These are phyloP conservation scores for Fusarium sp. DNA, from an alignment of 2,329 filamentous ascomycete genomes.

Conservation along the genomic window DNA sequence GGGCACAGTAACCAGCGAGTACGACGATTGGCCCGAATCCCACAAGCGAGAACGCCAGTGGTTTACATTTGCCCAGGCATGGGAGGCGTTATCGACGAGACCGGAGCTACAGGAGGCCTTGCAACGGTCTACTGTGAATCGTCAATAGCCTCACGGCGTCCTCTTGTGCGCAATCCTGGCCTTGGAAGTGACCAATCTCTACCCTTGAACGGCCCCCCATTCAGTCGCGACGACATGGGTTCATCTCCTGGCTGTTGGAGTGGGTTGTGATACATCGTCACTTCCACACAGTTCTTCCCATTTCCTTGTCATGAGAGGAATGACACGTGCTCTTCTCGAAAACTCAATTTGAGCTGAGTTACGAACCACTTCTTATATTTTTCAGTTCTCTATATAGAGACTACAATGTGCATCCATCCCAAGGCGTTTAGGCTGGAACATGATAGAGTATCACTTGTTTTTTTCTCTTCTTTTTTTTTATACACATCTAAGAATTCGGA, in stretches of 20 bases:
- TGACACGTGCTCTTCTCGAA: slow-evolving; percentile 1
- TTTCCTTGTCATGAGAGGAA: slow-evolving; percentile 24
- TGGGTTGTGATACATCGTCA: not conserved
- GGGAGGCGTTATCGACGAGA: slow-evolving; percentile 76
- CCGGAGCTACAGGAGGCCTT: slow-evolving; percentile 92
- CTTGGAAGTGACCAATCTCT: not conserved
- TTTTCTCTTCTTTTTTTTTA: slow-evolving; percentile 8
- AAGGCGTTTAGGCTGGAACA: slow-evolving; percentile 47
- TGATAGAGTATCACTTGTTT: slow-evolving; percentile 42
- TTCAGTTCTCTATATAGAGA: slow-evolving; percentile 31
- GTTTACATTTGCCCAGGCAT: slow-evolving; percentile 88
- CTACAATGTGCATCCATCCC: slow-evolving; percentile 39
- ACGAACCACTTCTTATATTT: slow-evolving; percentile 9
- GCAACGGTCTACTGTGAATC: slow-evolving; percentile 77
- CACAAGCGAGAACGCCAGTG: slow-evolving; percentile 91
- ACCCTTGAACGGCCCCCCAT: not conserved
- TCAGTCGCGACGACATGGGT: not conserved
- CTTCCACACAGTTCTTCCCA: not conserved
- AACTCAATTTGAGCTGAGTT: not conserved
- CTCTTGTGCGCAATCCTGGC: not conserved
- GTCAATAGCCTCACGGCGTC: slow-evolving; percentile 33
- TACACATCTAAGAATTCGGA: slow-evolving; percentile 38
- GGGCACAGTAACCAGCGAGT: slow-evolving; percentile 85
- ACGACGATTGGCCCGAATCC: slow-evolving; percentile 90
- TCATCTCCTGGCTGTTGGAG: not conserved